A percentile compares a stretch with the other conserved stretches of the same genome.
These are phyloP conservation scores for Metschnikowia orientalis DNA, from an alignment of 805 yeast species.

Conservation along the genomic window DNA sequence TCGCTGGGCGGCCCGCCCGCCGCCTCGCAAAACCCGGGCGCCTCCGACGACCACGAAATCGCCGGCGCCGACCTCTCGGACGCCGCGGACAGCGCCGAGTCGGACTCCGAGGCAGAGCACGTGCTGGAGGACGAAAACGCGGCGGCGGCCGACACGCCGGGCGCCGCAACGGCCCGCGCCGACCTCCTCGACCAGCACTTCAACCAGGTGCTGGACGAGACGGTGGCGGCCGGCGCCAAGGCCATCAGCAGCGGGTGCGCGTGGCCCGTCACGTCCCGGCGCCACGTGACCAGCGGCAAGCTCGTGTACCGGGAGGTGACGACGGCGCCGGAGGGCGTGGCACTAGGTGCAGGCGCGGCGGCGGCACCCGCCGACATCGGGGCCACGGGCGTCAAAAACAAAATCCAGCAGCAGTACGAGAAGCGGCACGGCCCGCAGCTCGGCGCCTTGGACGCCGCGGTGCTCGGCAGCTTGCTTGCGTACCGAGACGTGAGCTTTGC, in stretches of 20 bases:
- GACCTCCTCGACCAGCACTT: slow-evolving; percentile 84
- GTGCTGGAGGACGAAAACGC: neutral
- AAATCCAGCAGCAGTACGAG: slow-evolving; percentile 23
- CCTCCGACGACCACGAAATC: slow-evolving; percentile 13
- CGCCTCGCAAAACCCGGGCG: slow-evolving; percentile 8
- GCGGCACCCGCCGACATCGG: slow-evolving; percentile 15
- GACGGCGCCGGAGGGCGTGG: slow-evolving; percentile 24
- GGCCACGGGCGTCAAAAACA: slow-evolving; percentile 22
- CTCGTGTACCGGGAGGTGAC: no score
- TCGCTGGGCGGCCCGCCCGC: slow-evolving; percentile 4
- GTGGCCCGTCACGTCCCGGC: slow-evolving; percentile 26
- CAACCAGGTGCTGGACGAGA: slow-evolving; percentile 44
- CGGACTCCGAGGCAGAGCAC: slow-evolving; percentile 12
- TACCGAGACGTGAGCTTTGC: slow-evolving; percentile 72
- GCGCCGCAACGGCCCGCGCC: no score
- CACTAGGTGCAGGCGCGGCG: slow-evolving; percentile 32
- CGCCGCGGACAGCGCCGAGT: slow-evolving; percentile 9
- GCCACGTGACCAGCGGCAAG: no score
- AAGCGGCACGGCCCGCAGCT: slow-evolving; percentile 15
- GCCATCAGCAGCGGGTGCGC: slow-evolving; percentile 17
- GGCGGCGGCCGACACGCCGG: slow-evolving; percentile 14
- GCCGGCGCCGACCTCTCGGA: slow-evolving; percentile 28
- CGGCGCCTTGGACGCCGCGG: slow-evolving; percentile 39
- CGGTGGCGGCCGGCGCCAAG: slow-evolving; percentile 25
- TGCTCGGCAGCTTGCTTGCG: slow-evolving; percentile 62